A percentile compares a stretch with the other conserved stretches of the same genome.
These are phyloP conservation scores for Butyriboletus loyo DNA, from an alignment of 768 basidiomycete species.

Conservation along the genomic window DNA sequence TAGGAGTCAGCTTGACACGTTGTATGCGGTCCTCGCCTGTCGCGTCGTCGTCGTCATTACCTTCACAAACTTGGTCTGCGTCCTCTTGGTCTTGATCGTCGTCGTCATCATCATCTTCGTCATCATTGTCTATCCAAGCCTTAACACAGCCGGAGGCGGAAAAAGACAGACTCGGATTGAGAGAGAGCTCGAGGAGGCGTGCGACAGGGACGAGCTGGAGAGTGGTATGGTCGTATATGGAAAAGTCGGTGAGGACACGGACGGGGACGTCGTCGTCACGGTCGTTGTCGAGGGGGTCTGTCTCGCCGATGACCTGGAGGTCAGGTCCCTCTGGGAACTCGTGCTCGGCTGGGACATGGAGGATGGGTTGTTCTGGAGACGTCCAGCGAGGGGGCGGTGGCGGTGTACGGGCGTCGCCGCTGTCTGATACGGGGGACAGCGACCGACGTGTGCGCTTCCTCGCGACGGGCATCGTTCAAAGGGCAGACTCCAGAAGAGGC, in stretches of 20 bases:
- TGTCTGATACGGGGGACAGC: slow-evolving; percentile 13
- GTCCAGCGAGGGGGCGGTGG: slow-evolving; percentile 8
- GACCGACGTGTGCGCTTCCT: slow-evolving; percentile 28
- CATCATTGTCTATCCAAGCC: slow-evolving; percentile 35
- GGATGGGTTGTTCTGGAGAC: slow-evolving; percentile 7
- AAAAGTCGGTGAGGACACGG: slow-evolving; percentile 52
- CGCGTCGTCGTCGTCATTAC: neutral
- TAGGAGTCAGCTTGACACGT: slow-evolving; percentile 39
- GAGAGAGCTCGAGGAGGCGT: slow-evolving; percentile 34
- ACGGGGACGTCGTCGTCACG: slow-evolving; percentile 48
- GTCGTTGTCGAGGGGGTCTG: slow-evolving; percentile 22
- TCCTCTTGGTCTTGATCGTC: slow-evolving; percentile 21
- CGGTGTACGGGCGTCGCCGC: slow-evolving; percentile 11
- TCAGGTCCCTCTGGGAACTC: slow-evolving; percentile 40
- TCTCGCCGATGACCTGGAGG: slow-evolving; percentile 45
- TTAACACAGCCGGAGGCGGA: slow-evolving; percentile 40
- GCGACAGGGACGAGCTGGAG: slow-evolving; percentile 40
- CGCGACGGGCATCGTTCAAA: slow-evolving; percentile 18
- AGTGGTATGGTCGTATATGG: slow-evolving; percentile 44
- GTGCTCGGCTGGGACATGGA: slow-evolving; percentile 25
- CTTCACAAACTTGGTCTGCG: slow-evolving; percentile 7
- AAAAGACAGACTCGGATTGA: slow-evolving; percentile 21
- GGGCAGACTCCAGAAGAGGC: slow-evolving; percentile 1
- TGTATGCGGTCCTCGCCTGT: slow-evolving; percentile 17
- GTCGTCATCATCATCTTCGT: slow-evolving; percentile 26